phyloP scores from a whole-genome alignment of 1,284 basidiomycete species.

The Boletus sp. region DNA sequence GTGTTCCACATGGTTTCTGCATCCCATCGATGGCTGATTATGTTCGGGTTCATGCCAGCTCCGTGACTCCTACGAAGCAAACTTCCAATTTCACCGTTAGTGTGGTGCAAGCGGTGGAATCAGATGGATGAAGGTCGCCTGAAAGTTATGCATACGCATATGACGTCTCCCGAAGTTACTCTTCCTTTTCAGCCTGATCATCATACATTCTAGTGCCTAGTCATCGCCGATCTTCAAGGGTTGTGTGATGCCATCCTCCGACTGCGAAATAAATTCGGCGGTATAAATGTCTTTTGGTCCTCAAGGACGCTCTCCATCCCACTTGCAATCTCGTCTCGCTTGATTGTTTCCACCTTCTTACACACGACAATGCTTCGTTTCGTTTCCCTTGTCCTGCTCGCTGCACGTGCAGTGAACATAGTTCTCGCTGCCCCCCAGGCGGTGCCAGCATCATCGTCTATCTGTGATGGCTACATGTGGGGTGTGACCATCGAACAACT shows the following conservation, averaged over 20 bases:
- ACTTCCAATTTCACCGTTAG: background rate
- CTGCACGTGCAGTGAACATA: background rate
- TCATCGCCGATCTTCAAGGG: conserved; percentile 3
- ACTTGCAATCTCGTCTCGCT: background rate
- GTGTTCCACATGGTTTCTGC: background rate
- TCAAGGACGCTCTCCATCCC: background rate
- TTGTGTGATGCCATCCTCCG: background rate
- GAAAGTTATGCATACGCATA: background rate
- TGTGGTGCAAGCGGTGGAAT: too few relatives aligned
- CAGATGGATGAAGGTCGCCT: background rate
- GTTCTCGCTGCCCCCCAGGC: conserved; percentile 3
- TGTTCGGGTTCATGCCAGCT: background rate
- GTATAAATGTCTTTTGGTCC: conserved; percentile 15
- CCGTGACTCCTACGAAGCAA: background rate
- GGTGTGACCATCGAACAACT: conserved; percentile 14
- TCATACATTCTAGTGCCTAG: background rate
- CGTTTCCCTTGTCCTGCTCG: conserved; percentile 1
- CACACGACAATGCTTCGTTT: conserved; percentile 11
- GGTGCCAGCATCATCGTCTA: background rate
- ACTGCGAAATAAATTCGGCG: background rate
- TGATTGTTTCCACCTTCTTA: background rate
- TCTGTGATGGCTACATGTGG: conserved; percentile 17
- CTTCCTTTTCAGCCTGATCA: conserved; percentile 6
- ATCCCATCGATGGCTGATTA: background rate
- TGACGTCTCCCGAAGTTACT: background rate